Conservation (phyloP, 192 early-diverging fungal genomes). For the Lobosporangium transversale region DNA sequence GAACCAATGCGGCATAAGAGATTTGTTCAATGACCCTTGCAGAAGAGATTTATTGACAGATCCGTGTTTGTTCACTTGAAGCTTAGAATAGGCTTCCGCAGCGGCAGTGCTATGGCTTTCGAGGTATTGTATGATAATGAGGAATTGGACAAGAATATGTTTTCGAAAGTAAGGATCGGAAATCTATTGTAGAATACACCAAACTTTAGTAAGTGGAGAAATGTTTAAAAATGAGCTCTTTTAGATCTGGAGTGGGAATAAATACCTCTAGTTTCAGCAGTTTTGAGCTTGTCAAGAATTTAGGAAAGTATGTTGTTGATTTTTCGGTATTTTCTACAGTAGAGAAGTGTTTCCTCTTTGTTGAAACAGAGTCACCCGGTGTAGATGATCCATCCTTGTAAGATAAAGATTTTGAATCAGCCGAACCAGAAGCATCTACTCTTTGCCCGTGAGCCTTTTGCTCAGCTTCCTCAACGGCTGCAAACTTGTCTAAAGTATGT, state of each 20-base stretch:
- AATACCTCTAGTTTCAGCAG: constrained; percentile 80
- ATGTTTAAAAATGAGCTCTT: background rate
- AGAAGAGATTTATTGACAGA: constrained; percentile 56
- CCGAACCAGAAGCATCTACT: background rate
- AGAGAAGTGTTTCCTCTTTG: constrained; percentile 23
- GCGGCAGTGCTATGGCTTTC: constrained; percentile 57
- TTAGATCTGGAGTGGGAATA: background rate
- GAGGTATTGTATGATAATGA: constrained; percentile 88
- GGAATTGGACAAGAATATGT: constrained; percentile 85
- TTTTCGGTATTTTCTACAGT: background rate
- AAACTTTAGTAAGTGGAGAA: background rate
- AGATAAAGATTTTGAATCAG: background rate
- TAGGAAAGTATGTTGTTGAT: constrained; percentile 64
- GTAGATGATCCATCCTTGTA: background rate
- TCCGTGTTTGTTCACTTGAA: too few relatives aligned
- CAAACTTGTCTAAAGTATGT: constrained; percentile 51
- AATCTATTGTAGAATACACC: constrained; percentile 60
- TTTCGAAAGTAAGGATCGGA: constrained; percentile 84
- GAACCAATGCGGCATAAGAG: constrained; percentile 59
- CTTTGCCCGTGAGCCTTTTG: constrained; percentile 23
- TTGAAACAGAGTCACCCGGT: background rate
- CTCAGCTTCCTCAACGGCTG: constrained; percentile 22
- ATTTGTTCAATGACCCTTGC: too few relatives aligned
- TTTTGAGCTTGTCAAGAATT: constrained; percentile 77
- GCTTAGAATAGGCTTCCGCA: constrained; percentile 57